These are phyloP conservation scores for Cladosporium sp. DNA, from an alignment of 2,329 filamentous ascomycete species.

Conservation along the genomic window DNA sequence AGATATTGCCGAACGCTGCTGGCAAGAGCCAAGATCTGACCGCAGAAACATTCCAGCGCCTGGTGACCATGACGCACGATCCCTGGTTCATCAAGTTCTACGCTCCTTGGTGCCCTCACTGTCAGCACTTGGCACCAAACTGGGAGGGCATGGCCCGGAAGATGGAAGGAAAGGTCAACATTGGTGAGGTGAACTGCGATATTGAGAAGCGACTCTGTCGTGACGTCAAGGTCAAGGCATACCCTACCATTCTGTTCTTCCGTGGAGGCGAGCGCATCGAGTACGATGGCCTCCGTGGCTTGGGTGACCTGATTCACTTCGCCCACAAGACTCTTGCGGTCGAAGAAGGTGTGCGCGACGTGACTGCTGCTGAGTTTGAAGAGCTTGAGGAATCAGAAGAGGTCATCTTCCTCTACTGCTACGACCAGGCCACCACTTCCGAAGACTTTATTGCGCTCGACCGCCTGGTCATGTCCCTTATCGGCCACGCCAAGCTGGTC, in stretches of 20 bases:
- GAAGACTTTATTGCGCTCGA: slow-evolving; percentile 92
- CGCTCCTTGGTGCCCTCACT: slow-evolving; percentile 95
- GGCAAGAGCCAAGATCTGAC: slow-evolving; percentile 75
- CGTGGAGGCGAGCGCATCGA: slow-evolving; percentile 87
- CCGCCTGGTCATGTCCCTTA: slow-evolving; percentile 79
- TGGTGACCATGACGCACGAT: slow-evolving; percentile 83
- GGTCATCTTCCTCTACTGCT: slow-evolving; percentile 96
- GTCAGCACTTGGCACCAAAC: slow-evolving; percentile 84
- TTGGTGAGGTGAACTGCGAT: slow-evolving; percentile 96
- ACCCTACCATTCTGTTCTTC: slow-evolving; percentile 91
- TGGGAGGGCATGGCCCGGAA: slow-evolving; percentile 89
- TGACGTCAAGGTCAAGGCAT: slow-evolving; percentile 75
- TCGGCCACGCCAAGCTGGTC: slow-evolving; percentile 88
- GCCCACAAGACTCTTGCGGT: slow-evolving; percentile 82
- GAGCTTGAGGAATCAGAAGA: slow-evolving; percentile 89
- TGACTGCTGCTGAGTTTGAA: slow-evolving; percentile 74
- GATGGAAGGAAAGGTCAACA: slow-evolving; percentile 84
- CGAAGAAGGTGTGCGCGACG: slow-evolving; percentile 73
- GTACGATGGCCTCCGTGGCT: slow-evolving; percentile 85
- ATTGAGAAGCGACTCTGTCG: slow-evolving; percentile 85
- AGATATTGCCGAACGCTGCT: slow-evolving; percentile 67
- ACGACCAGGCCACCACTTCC: slow-evolving; percentile 87
- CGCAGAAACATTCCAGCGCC: slow-evolving; percentile 79
- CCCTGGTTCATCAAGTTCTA: slow-evolving; percentile 99
- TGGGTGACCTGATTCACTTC: slow-evolving; percentile 86